A percentile compares a stretch with the other conserved stretches of the same genome.
phyloP scores from a whole-genome alignment of 2,329 filamentous ascomycete genomes.

The Dendrostoma leiphaemia region DNA sequence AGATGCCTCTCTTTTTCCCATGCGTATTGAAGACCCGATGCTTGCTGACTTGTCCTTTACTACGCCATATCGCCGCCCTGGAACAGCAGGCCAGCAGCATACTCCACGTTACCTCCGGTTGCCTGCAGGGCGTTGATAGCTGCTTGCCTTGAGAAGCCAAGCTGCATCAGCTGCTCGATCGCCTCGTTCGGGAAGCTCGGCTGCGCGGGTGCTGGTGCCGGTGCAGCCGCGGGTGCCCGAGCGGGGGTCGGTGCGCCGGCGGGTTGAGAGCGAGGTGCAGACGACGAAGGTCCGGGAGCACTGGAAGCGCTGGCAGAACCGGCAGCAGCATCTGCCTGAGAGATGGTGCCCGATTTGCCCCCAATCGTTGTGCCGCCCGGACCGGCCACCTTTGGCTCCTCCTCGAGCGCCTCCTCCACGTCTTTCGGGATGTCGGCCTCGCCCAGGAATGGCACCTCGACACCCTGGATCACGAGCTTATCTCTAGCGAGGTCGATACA shows the following conservation, averaged over 20 bases:
- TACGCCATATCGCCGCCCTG: slow-evolving; percentile 34
- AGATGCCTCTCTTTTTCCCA: slow-evolving; percentile 7
- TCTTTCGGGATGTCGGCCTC: slow-evolving; percentile 93
- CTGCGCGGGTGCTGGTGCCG: slow-evolving; percentile 23
- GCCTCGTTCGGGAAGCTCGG: slow-evolving; percentile 57
- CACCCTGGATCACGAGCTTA: slow-evolving; percentile 81
- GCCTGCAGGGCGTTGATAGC: slow-evolving; percentile 80
- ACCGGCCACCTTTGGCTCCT: slow-evolving; percentile 81
- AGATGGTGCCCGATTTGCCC: slow-evolving; percentile 75
- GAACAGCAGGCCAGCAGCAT: slow-evolving; percentile 80
- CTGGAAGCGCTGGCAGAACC: slow-evolving; percentile 26
- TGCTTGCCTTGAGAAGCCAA: slow-evolving; percentile 75
- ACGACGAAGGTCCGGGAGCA: slow-evolving; percentile 22
- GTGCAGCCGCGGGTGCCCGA: slow-evolving; percentile 26
- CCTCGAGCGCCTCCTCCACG: slow-evolving; percentile 66
- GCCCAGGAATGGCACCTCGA: slow-evolving; percentile 84
- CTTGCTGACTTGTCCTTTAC: background rate
- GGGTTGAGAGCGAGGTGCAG: slow-evolving; percentile 22
- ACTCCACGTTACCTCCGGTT: slow-evolving; percentile 81
- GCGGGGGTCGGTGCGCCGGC: slow-evolving; percentile 27
- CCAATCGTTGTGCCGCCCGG: slow-evolving; percentile 89
- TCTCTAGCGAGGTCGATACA: slow-evolving; percentile 84
- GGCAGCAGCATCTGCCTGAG: slow-evolving; percentile 36
- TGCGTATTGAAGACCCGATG: slow-evolving; percentile 22
- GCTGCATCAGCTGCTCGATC: slow-evolving; percentile 71